These are phyloP conservation scores for Leishmania aethiopica DNA, from an alignment of 208 protist genomes.

Conservation along the genomic window DNA sequence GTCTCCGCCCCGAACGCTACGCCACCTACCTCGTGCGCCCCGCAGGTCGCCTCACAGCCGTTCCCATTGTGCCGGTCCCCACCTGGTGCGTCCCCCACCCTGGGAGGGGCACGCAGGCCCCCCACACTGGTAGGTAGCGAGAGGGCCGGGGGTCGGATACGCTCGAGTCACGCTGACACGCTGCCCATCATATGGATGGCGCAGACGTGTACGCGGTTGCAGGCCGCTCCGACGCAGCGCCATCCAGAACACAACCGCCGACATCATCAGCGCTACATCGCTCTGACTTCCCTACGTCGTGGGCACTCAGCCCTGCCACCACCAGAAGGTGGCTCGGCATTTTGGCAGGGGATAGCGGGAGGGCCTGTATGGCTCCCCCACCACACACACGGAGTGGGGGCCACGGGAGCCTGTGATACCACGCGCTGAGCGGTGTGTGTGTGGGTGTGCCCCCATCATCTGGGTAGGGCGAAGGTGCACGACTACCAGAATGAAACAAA, in stretches of 20 bases:
- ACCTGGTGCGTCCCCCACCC: background rate
- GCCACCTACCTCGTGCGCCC: too few species aligned
- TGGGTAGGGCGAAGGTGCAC: background rate
- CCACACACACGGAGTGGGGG: background rate
- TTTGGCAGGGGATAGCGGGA: background rate
- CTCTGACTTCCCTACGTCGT: background rate
- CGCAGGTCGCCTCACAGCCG: too few species aligned
- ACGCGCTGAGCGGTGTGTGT: background rate
- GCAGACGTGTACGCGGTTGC: background rate
- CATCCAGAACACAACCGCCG: background rate
- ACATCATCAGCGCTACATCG: background rate
- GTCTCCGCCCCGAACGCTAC: background rate
- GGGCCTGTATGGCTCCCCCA: background rate
- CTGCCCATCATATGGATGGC: background rate
- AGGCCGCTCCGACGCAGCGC: background rate
- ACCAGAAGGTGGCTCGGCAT: background rate
- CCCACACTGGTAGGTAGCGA: background rate
- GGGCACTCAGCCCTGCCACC: background rate
- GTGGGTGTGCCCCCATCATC: background rate
- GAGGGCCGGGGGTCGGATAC: background rate
- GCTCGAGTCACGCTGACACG: background rate
- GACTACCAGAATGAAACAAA: background rate
- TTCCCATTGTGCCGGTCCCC: background rate
- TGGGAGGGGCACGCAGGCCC: background rate
- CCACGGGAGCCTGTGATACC: background rate